Evolutionary conservation across 2,329 filamentous ascomycete species (phyloP).

Genomic region (Calonectria montana): DNA sequence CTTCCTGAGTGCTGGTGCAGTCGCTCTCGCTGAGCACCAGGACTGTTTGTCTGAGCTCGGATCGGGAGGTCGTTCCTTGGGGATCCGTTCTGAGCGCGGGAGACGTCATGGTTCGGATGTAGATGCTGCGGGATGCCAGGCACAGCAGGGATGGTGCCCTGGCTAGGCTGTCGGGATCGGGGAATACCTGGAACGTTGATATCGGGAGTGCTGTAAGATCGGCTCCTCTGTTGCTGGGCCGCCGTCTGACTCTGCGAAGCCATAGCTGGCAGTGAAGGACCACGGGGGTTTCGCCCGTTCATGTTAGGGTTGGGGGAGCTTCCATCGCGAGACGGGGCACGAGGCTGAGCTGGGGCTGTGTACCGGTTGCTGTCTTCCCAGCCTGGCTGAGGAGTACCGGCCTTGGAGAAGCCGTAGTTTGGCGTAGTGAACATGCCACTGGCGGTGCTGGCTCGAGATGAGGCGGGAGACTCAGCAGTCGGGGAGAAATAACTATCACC

Average conservation of each 20-base stretch:
- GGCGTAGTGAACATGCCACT: slow-evolving; percentile 75
- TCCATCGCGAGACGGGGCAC: slow-evolving; percentile 83
- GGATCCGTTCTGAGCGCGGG: slow-evolving; percentile 85
- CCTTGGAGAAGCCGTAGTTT: slow-evolving; percentile 78
- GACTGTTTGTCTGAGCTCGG: slow-evolving; percentile 77
- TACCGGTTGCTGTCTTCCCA: slow-evolving; percentile 86
- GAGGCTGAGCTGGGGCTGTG: slow-evolving; percentile 87
- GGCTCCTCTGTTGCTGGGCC: slow-evolving; percentile 77
- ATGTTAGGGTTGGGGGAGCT: slow-evolving; percentile 74
- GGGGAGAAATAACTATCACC: slow-evolving; percentile 97
- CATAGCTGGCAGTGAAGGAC: slow-evolving; percentile 84
- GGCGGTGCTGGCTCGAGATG: slow-evolving; percentile 78
- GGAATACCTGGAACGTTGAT: slow-evolving; percentile 78
- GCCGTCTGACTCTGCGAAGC: slow-evolving; percentile 66
- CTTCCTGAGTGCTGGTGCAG: slow-evolving; percentile 61
- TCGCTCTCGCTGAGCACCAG: slow-evolving; percentile 73
- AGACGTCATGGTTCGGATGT: slow-evolving; percentile 73
- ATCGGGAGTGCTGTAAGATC: slow-evolving; percentile 95
- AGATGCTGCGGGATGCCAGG: slow-evolving; percentile 81
- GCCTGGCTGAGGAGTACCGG: slow-evolving; percentile 70
- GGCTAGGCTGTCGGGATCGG: slow-evolving; percentile 66
- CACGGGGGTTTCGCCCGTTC: slow-evolving; percentile 74
- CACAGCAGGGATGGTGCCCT: slow-evolving; percentile 73
- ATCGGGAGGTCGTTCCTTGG: slow-evolving; percentile 76
- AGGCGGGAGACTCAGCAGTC: slow-evolving; percentile 80